These are phyloP conservation scores for Xylaria multiplex DNA, from an alignment of 2,329 filamentous ascomycete genomes.

Conservation along the genomic window DNA sequence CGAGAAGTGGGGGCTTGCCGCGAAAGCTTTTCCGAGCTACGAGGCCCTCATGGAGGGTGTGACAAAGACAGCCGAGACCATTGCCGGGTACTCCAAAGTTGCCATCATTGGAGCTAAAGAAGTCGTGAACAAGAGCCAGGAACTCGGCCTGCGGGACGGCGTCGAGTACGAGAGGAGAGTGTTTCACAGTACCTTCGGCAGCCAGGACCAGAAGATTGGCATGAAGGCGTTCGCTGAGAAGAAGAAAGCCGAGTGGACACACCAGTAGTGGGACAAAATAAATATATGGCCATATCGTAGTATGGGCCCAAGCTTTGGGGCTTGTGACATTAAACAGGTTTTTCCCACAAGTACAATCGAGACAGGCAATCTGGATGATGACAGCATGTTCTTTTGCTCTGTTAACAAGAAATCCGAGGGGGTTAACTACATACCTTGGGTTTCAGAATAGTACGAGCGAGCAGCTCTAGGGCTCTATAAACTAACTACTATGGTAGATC, in stretches of 20 bases:
- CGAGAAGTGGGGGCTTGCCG: slow-evolving; percentile 89
- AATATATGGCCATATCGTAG: slow-evolving; percentile 1
- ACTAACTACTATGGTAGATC: not conserved
- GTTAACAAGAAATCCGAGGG: not conserved
- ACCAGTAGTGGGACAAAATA: slow-evolving; percentile 66
- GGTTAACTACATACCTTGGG: not conserved
- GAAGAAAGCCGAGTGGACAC: slow-evolving; percentile 89
- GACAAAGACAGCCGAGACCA: slow-evolving; percentile 85
- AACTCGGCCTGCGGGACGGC: slow-evolving; percentile 84
- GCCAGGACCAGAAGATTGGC: slow-evolving; percentile 95
- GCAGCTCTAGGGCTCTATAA: not conserved
- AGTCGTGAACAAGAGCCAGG: slow-evolving; percentile 99
- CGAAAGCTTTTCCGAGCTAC: slow-evolving; percentile 80
- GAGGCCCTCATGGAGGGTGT: slow-evolving; percentile 85
- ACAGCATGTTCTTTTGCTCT: not conserved
- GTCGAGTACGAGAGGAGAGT: slow-evolving; percentile 94
- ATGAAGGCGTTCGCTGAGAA: slow-evolving; percentile 97
- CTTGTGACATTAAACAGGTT: not conserved
- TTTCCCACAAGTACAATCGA: not conserved
- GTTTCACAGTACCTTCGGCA: slow-evolving; percentile 94
- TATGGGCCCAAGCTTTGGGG: not conserved
- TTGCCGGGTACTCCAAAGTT: slow-evolving; percentile 87
- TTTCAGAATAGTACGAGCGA: not conserved
- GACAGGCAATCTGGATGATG: not conserved
- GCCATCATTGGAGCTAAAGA: slow-evolving; percentile 92